Evolutionary conservation across 140 eudicot species (phyloP).

Genomic region (Erigeron philadelphicus): DNA sequence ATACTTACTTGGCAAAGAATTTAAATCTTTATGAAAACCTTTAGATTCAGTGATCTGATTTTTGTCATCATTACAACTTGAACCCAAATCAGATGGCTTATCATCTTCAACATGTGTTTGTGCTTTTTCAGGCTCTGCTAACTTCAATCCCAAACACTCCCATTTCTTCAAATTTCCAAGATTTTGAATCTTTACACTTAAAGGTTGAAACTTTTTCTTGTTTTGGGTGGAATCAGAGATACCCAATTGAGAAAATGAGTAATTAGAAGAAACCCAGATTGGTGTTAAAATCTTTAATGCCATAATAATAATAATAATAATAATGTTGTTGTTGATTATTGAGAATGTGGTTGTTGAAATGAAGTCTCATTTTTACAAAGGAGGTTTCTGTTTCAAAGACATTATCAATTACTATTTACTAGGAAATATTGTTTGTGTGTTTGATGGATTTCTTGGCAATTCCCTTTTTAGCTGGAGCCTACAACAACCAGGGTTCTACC

Average conservation of each 20-base stretch:
- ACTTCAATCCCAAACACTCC: conserved; percentile 42
- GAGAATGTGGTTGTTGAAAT: conserved; percentile 17
- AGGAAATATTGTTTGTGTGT: conserved; percentile 15
- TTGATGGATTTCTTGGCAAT: conserved; percentile 9
- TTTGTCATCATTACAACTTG: conserved; percentile 26
- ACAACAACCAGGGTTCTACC: conserved; percentile 25
- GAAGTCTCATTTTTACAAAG: conserved; percentile 40
- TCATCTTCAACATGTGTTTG: conserved; percentile 62
- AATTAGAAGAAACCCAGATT: conserved; percentile 36
- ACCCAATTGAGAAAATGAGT: conserved; percentile 25
- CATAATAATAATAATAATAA: conserved; percentile 20
- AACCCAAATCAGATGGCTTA: conserved; percentile 39
- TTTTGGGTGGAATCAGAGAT: conserved; percentile 29
- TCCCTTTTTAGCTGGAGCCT: conserved; percentile 27
- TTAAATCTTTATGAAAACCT: conserved; percentile 69
- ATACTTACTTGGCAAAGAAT: conserved; percentile 63
- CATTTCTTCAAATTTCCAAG: conserved; percentile 33
- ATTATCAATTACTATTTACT: conserved; percentile 27
- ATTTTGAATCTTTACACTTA: conserved; percentile 17
- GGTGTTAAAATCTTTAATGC: conserved; percentile 48
- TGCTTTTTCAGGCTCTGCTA: conserved; percentile 35
- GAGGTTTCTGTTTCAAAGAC: conserved; percentile 34
- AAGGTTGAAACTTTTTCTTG: conserved; percentile 21
- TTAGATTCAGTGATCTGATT: conserved; percentile 36
- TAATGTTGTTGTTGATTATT: conserved; percentile 7